Evolutionary conservation across 2,329 filamentous ascomycete species (phyloP).

Genomic region (Colletotrichum lindemuthianum): DNA sequence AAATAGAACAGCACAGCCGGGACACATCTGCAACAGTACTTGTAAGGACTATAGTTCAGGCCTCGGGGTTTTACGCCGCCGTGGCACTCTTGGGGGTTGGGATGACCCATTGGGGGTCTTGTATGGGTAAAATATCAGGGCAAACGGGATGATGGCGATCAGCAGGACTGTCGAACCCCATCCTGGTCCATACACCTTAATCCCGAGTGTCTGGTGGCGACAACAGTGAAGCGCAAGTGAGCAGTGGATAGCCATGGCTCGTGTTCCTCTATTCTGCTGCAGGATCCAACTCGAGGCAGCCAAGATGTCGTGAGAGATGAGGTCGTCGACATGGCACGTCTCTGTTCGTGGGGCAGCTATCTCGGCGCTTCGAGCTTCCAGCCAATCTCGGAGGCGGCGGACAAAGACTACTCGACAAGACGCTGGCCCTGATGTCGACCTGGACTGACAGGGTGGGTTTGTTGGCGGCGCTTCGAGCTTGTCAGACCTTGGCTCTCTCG

Average conservation of each 20-base stretch:
- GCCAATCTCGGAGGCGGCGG: background rate
- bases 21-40: no score
- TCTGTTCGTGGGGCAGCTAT: background rate
- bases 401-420: background rate
- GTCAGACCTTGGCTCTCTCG: constrained; percentile 1
- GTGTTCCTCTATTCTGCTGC: background rate
- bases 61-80: no score
- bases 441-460: background rate
- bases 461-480: constrained; percentile 18
- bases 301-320: constrained; percentile 10
- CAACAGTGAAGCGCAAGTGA: no score
- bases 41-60: no score
- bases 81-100: background rate
- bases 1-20: background rate
- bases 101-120: constrained; percentile 10
- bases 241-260: background rate
- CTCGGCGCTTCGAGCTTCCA: background rate
- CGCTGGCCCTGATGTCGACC: background rate
- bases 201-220: background rate
- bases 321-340: background rate
- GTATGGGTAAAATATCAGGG: constrained; percentile 21
- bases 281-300: constrained; percentile 1
- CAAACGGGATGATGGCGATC: constrained; percentile 25
- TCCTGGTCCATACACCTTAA: constrained; percentile 31
- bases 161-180: constrained; percentile 14